Conservation (phyloP, 805 yeast species). For the Pichia gijzeniarum region DNA sequence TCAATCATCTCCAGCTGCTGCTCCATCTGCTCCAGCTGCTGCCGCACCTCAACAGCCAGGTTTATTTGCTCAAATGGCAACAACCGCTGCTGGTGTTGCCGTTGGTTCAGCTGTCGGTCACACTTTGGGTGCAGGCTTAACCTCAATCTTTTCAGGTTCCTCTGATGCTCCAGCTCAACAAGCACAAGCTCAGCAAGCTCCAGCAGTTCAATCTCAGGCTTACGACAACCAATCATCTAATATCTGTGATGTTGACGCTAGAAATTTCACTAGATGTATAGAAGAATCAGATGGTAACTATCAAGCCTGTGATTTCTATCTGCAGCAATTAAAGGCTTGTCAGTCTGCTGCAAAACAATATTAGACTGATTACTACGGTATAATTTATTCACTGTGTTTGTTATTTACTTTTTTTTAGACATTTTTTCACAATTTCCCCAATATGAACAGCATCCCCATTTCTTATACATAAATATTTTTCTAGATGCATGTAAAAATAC, state of each 20-base stretch:
- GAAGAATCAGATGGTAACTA: constrained; percentile 92
- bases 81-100: constrained; percentile 99
- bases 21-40: constrained; percentile 34
- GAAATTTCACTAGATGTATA: constrained; percentile 90
- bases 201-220: constrained; percentile 18
- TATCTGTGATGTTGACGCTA: constrained; percentile 88
- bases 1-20: constrained; percentile 37
- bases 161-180: constrained; percentile 34
- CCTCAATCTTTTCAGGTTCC: constrained; percentile 82
- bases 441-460: not conserved
- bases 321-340: constrained; percentile 96
- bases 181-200: constrained; percentile 34
- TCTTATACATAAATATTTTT: not conserved
- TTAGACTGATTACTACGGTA: constrained; percentile 29
- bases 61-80: constrained; percentile 92
- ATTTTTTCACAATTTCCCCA: constrained; percentile 1
- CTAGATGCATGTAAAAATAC: too few species aligned
- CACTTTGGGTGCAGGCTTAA: constrained; percentile 90
- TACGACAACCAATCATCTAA: constrained; percentile 38
- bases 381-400: not conserved
- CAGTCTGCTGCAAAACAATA: constrained; percentile 87
- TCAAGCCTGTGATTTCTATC: constrained; percentile 94
- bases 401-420: not conserved
- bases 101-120: constrained; percentile 98
- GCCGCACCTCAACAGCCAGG: constrained; percentile 66